These are phyloP conservation scores for Trypanosoma caninum DNA, from an alignment of 208 protist genomes.

Conservation along the genomic window DNA sequence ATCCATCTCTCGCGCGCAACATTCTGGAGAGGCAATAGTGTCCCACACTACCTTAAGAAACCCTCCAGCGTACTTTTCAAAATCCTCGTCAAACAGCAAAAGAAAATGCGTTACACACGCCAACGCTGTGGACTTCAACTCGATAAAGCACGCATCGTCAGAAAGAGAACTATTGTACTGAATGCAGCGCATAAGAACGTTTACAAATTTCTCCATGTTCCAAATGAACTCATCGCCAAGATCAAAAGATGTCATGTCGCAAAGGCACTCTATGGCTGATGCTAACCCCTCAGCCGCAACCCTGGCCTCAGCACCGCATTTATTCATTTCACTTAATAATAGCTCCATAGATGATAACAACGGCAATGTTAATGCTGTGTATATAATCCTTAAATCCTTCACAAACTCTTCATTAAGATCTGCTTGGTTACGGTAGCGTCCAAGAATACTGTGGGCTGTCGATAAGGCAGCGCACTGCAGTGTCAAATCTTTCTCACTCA, in stretches of 20 bases:
- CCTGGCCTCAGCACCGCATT: conserved; percentile 8
- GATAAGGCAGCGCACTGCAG: conserved; percentile 64
- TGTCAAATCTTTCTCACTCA: conserved; percentile 25
- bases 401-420: conserved; percentile 59
- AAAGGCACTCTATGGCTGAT: conserved; percentile 70
- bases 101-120: conserved; percentile 91
- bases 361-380: conserved; percentile 38
- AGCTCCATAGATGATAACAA: conserved; percentile 24
- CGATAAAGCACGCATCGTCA: conserved; percentile 39
- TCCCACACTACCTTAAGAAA: conserved; percentile 90
- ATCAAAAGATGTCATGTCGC: conserved; percentile 87
- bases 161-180: conserved; percentile 25
- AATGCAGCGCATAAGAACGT: conserved; percentile 56
- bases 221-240: conserved; percentile 94
- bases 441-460: conserved; percentile 89
- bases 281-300: conserved; percentile 44
- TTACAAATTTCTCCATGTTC: conserved; percentile 66
- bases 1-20: conserved; percentile 50
- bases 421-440: conserved; percentile 71
- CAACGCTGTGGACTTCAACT: conserved; percentile 83
- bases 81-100: conserved; percentile 93
- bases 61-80: conserved; percentile 72
- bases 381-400: conserved; percentile 62
- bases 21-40: conserved; percentile 68
- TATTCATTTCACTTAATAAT: conserved; percentile 12